These are phyloP conservation scores for Yamadazyma membranifaciens DNA, from an alignment of 1,139 yeast genomes.

Conservation along the genomic window DNA sequence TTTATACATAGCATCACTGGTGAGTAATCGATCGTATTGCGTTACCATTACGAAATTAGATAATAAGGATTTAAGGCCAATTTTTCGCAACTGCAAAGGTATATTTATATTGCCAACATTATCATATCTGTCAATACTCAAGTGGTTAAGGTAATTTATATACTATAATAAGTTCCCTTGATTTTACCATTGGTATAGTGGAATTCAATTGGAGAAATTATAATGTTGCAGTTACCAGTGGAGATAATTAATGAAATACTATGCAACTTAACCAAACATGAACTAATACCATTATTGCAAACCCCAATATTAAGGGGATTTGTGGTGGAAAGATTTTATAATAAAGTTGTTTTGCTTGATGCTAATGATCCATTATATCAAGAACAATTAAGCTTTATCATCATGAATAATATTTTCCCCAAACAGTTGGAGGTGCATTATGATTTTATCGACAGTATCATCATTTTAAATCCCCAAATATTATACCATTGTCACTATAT, in stretches of 20 bases:
- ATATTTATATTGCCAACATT: too few relatives aligned
- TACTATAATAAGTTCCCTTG: too few relatives aligned
- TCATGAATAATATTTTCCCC: neutral
- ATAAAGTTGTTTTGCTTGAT: neutral
- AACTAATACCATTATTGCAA: neutral
- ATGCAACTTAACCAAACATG: neutral
- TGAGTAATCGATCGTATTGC: too few relatives aligned
- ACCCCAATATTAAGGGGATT: conserved; percentile 2
- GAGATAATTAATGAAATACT: conserved; percentile 1
- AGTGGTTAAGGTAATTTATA: neutral
- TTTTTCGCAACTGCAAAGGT: conserved; percentile 1
- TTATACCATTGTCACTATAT: neutral
- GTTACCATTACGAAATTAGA: neutral
- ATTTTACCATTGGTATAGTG: too few relatives aligned
- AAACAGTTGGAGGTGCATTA: too few relatives aligned
- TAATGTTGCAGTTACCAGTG: neutral
- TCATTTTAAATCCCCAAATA: neutral
- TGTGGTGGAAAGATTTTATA: neutral
- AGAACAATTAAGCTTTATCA: neutral
- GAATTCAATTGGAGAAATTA: too few relatives aligned
- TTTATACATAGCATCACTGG: too few relatives aligned
- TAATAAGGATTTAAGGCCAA: neutral
- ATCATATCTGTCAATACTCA: neutral
- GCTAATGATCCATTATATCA: too few relatives aligned
- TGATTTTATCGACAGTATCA: too few relatives aligned